Conservation (phyloP, 306 rosid genomes). For the Cucumis melo region DNA sequence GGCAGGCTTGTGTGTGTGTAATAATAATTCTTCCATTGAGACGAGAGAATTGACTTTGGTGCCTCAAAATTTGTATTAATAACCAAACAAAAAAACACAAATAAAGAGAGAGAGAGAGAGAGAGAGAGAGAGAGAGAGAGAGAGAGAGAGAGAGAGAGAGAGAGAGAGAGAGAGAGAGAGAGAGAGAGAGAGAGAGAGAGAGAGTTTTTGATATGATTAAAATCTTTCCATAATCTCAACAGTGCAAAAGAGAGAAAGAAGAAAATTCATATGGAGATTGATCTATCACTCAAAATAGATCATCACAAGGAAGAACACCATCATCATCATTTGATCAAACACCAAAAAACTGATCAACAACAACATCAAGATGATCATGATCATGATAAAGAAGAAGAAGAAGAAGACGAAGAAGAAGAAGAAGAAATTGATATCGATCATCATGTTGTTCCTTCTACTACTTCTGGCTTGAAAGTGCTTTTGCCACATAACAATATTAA, state of each 20-base stretch:
- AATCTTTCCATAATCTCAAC: slow-evolving; percentile 22
- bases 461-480: neutral
- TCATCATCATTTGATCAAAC: too few species aligned
- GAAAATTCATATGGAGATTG: slow-evolving; percentile 20
- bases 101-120: slow-evolving; percentile 10
- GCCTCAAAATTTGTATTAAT: slow-evolving; percentile 61
- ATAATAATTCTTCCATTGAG: slow-evolving; percentile 31
- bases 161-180: slow-evolving; percentile 7
- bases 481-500: slow-evolving; percentile 10
- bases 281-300: slow-evolving; percentile 66
- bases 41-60: slow-evolving; percentile 82
- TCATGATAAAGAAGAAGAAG: neutral
- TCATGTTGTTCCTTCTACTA: neutral
- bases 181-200: slow-evolving; percentile 9
- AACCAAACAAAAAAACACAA: neutral
- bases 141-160: slow-evolving; percentile 7
- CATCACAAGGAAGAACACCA: neutral
- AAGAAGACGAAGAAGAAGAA: neutral
- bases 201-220: slow-evolving; percentile 1
- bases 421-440: neutral
- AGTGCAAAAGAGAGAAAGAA: slow-evolving; percentile 8
- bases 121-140: slow-evolving; percentile 10
- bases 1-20: slow-evolving; percentile 43
- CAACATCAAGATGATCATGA: neutral
- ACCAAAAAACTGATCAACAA: neutral